Conservation (phyloP, 2,329 filamentous ascomycete genomes). For the Colletotrichum sp. region DNA sequence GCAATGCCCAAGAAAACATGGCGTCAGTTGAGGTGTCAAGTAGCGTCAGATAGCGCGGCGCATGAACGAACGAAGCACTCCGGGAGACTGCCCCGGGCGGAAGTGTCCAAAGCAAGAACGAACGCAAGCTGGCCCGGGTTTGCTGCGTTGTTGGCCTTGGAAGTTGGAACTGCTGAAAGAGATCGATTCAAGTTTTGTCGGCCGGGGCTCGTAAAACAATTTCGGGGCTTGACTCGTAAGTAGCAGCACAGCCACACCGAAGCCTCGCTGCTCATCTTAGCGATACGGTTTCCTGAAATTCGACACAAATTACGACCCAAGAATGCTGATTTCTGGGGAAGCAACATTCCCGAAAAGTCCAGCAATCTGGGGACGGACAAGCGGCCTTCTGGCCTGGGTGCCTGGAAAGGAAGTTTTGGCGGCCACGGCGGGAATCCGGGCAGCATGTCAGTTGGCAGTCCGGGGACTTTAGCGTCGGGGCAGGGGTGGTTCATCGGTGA, state of each 20-base stretch:
- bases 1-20: conserved; percentile 7
- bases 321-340: not conserved
- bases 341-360: not conserved
- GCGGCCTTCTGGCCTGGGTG: not conserved
- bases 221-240: conserved; percentile 14
- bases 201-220: not conserved
- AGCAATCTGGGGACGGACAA: not conserved
- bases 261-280: conserved; percentile 12
- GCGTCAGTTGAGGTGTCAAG: conserved; percentile 13
- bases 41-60: conserved; percentile 3
- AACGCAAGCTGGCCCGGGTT: not conserved
- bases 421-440: not conserved
- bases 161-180: not conserved
- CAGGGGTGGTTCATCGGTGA: not conserved
- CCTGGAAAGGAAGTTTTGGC: not conserved
- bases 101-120: not conserved
- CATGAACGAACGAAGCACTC: not conserved
- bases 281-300: not conserved
- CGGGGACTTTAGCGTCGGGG: not conserved
- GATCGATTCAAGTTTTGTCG: not conserved
- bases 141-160: not conserved
- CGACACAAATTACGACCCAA: not conserved
- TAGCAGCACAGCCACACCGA: conserved; percentile 8
- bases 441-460: not conserved
- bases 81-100: not conserved